Conservation (phyloP, 805 yeast genomes). For the Pichia manshurica region DNA sequence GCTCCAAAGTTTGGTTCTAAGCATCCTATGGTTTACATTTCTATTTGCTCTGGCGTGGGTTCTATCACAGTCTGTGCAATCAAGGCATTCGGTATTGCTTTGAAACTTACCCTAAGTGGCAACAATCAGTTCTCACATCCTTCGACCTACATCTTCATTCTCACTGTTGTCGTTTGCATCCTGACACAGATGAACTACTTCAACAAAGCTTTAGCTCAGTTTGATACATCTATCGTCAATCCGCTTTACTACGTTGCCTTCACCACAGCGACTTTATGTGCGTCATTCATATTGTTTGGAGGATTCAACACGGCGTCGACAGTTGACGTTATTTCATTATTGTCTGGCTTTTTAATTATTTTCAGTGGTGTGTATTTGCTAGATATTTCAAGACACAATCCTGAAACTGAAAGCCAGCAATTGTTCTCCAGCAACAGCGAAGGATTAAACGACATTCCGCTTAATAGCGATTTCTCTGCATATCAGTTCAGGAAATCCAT, state of each 20-base stretch:
- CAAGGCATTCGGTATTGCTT: conserved; percentile 89
- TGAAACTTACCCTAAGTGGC: conserved; percentile 77
- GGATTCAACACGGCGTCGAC: conserved; percentile 83
- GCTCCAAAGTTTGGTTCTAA: conserved; percentile 76
- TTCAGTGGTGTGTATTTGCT: conserved; percentile 82
- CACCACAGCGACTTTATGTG: conserved; percentile 80
- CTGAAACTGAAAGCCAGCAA: conserved; percentile 38
- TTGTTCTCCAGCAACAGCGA: conserved; percentile 42
- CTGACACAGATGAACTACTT: conserved; percentile 90
- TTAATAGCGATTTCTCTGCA: conserved; percentile 76
- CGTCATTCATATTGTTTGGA: conserved; percentile 78
- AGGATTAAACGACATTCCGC: conserved; percentile 57
- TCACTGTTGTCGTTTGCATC: conserved; percentile 76
- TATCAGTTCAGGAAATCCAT: conserved; percentile 71
- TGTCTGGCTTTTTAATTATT: conserved; percentile 81
- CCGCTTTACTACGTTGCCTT: conserved; percentile 88
- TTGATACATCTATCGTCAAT: conserved; percentile 87
- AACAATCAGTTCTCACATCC: conserved; percentile 83
- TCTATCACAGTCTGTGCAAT: conserved; percentile 87
- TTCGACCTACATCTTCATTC: conserved; percentile 75
- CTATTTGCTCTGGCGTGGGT: conserved; percentile 86
- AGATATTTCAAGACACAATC: conserved; percentile 67
- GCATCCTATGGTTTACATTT: conserved; percentile 84
- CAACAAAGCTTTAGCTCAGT: conserved; percentile 89
- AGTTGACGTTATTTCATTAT: conserved; percentile 71